Conservation (phyloP, 192 early-diverging fungal species). For the Coemansia sp. region DNA sequence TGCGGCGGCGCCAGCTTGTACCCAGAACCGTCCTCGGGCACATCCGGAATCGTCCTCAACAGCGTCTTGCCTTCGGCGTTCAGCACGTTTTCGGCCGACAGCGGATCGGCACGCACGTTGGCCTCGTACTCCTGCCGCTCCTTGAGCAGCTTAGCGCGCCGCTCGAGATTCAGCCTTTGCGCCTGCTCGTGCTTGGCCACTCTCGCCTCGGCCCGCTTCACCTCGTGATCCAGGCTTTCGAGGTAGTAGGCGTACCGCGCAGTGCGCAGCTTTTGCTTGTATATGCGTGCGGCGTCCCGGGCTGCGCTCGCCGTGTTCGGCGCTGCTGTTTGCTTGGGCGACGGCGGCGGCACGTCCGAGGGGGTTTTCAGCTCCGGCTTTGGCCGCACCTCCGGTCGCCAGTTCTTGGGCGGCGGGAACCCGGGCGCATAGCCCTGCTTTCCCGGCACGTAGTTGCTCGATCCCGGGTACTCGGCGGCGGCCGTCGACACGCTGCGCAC, state of each 20-base stretch:
- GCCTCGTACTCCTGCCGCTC: slow-evolving; percentile 29
- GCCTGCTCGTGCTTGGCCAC: neutral
- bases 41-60: slow-evolving; percentile 13
- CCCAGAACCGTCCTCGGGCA: slow-evolving; percentile 7
- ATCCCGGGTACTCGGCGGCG: slow-evolving; percentile 20
- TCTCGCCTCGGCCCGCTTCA: slow-evolving; percentile 14
- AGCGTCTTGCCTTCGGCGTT: slow-evolving; percentile 46
- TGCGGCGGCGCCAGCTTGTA: slow-evolving; percentile 34
- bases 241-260: slow-evolving; percentile 29
- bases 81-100: slow-evolving; percentile 49
- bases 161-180: slow-evolving; percentile 6
- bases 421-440: slow-evolving; percentile 52
- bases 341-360: slow-evolving; percentile 19
- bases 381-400: slow-evolving; percentile 6
- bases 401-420: slow-evolving; percentile 44
- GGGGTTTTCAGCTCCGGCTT: neutral
- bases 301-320: slow-evolving; percentile 1
- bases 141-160: slow-evolving; percentile 13
- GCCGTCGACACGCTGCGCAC: neutral
- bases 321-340: neutral
- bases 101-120: slow-evolving; percentile 34
- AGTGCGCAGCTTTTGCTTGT: slow-evolving; percentile 24
- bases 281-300: slow-evolving; percentile 13
- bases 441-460: slow-evolving; percentile 37
- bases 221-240: slow-evolving; percentile 12